These are phyloP conservation scores for Daldinia sp. DNA, from an alignment of 2,329 filamentous ascomycete species.

Conservation along the genomic window DNA sequence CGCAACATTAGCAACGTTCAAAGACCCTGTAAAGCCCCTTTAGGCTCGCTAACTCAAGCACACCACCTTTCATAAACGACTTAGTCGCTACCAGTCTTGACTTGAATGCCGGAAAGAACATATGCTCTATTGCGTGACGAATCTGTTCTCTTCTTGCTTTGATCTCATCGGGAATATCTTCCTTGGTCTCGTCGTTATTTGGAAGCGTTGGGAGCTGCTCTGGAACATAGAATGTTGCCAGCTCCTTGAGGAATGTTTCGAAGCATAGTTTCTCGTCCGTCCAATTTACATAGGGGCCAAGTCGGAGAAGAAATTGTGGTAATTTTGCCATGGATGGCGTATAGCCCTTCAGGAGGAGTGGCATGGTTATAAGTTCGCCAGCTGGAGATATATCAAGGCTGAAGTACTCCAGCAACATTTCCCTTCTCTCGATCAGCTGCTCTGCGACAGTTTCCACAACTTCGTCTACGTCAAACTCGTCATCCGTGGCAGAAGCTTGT, in stretches of 20 bases:
- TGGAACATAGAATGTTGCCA: slow-evolving; percentile 91
- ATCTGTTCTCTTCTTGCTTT: slow-evolving; percentile 75
- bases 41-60: slow-evolving; percentile 89
- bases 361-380: slow-evolving; percentile 82
- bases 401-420: slow-evolving; percentile 96
- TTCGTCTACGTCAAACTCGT: slow-evolving; percentile 74
- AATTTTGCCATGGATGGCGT: slow-evolving; percentile 87
- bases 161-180: slow-evolving; percentile 62
- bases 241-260: slow-evolving; percentile 82
- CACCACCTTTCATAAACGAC: slow-evolving; percentile 76
- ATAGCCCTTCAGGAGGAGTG: slow-evolving; percentile 89
- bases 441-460: slow-evolving; percentile 74
- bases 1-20: slow-evolving; percentile 79
- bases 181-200: slow-evolving; percentile 53
- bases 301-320: slow-evolving; percentile 85
- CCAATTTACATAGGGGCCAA: slow-evolving; percentile 93
- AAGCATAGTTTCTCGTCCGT: slow-evolving; percentile 87
- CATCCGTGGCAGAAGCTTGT: slow-evolving; percentile 59
- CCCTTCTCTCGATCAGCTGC: slow-evolving; percentile 79
- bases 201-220: slow-evolving; percentile 75
- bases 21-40: slow-evolving; percentile 96
- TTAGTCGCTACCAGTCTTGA: slow-evolving; percentile 84
- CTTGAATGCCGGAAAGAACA: slow-evolving; percentile 91
- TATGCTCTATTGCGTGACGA: slow-evolving; percentile 81
- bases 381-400: slow-evolving; percentile 82